Evolutionary conservation across 1,284 basidiomycete species (phyloP).

Genomic region (Inonotus obliquus): DNA sequence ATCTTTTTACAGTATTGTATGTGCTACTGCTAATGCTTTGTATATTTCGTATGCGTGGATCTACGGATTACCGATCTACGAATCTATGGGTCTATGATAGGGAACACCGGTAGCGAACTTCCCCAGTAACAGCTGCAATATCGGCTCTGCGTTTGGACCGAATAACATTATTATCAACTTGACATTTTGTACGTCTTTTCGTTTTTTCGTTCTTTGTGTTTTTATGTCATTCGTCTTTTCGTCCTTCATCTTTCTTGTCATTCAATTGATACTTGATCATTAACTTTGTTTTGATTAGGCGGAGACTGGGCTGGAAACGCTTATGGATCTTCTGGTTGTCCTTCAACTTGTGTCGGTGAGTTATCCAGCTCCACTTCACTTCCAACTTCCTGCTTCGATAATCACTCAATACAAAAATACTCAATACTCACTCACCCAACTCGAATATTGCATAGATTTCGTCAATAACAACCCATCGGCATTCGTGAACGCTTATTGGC

Average conservation of each 20-base stretch:
- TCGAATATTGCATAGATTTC: conserved; percentile 8
- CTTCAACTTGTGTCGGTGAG: conserved; percentile 11
- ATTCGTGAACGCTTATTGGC: conserved; percentile 15
- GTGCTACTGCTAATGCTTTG: no score
- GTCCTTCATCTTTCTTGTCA: background rate
- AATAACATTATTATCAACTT: conserved; percentile 45
- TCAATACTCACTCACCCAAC: background rate
- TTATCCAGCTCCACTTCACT: no score
- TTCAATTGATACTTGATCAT: no score
- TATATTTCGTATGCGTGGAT: no score
- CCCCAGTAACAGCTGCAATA: conserved; percentile 40
- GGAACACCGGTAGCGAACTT: conserved; percentile 40
- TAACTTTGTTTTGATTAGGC: no score
- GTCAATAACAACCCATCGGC: conserved; percentile 19
- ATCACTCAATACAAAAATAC: no score
- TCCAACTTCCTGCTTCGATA: no score
- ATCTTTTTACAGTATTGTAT: no score
- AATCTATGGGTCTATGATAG: no score
- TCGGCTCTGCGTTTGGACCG: conserved; percentile 35
- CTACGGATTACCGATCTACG: no score
- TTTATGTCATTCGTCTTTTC: background rate
- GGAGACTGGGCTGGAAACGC: conserved; percentile 19
- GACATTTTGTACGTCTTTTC: conserved; percentile 27
- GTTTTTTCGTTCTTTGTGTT: background rate
- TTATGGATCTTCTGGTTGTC: conserved; percentile 7